Evolutionary conservation across 345 rosid species (phyloP).

Genomic region (Psidium guajava): DNA sequence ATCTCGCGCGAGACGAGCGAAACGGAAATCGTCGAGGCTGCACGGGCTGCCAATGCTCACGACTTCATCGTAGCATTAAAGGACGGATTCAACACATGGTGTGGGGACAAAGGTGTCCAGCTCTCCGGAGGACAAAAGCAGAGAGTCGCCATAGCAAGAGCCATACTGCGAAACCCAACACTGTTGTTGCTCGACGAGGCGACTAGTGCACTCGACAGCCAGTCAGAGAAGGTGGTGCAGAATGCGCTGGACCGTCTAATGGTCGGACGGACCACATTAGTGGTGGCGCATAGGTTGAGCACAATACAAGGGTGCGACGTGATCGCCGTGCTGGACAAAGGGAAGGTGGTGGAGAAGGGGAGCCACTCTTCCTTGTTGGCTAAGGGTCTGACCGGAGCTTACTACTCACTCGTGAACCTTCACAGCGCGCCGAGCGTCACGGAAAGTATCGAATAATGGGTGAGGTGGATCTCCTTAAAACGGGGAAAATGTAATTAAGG

Average conservation of each 20-base stretch:
- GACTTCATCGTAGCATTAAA: slow-evolving; percentile 44
- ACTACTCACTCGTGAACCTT: slow-evolving; percentile 49
- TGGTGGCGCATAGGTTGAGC: slow-evolving; percentile 61
- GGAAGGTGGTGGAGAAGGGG: slow-evolving; percentile 52
- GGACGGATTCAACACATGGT: slow-evolving; percentile 43
- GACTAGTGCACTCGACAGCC: slow-evolving; percentile 62
- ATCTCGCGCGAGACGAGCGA: slow-evolving; percentile 14
- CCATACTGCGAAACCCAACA: slow-evolving; percentile 42
- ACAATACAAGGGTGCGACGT: slow-evolving; percentile 46
- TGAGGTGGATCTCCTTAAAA: not conserved
- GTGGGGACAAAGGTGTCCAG: slow-evolving; percentile 57
- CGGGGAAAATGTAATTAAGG: not conserved
- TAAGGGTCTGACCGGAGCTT: slow-evolving; percentile 34
- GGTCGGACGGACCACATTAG: slow-evolving; percentile 59
- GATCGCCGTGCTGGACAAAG: slow-evolving; percentile 48
- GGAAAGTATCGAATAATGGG: not conserved
- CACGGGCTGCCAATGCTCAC: slow-evolving; percentile 53
- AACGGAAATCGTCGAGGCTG: slow-evolving; percentile 42
- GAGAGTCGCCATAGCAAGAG: slow-evolving; percentile 57
- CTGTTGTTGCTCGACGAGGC: slow-evolving; percentile 58
- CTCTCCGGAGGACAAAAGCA: slow-evolving; percentile 71
- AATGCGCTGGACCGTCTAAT: slow-evolving; percentile 51
- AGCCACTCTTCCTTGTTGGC: slow-evolving; percentile 47
- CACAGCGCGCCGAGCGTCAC: slow-evolving; percentile 2
- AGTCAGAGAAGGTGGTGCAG: slow-evolving; percentile 54